These are phyloP conservation scores for Exophiala bonariae DNA, from an alignment of 2,329 filamentous ascomycete genomes.

Conservation along the genomic window DNA sequence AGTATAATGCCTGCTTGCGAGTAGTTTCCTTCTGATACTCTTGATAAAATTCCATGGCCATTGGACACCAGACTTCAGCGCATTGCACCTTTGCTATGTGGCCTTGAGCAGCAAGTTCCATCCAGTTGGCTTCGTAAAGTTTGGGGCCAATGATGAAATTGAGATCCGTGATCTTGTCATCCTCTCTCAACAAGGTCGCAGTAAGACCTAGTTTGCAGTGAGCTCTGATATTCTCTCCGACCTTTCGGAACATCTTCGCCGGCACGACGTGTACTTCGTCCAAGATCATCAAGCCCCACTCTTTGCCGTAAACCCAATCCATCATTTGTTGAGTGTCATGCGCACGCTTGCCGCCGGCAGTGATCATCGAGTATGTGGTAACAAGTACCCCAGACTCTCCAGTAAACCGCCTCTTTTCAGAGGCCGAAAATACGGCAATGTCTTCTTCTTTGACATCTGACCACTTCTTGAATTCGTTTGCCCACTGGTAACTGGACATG, in stretches of 20 bases:
- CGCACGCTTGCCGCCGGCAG: slow-evolving; percentile 76
- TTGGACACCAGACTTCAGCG: slow-evolving; percentile 98
- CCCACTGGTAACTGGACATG: slow-evolving; percentile 98
- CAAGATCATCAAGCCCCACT: slow-evolving; percentile 96
- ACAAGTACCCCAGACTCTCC: slow-evolving; percentile 94
- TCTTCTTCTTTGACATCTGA: slow-evolving; percentile 96
- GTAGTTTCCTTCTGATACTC: slow-evolving; percentile 78
- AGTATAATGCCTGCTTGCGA: slow-evolving; percentile 69
- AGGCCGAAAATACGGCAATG: slow-evolving; percentile 91
- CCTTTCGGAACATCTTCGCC: slow-evolving; percentile 91
- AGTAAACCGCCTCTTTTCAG: slow-evolving; percentile 82
- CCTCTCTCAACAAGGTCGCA: slow-evolving; percentile 89
- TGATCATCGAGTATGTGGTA: slow-evolving; percentile 97
- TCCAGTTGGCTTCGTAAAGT: slow-evolving; percentile 98
- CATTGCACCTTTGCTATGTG: slow-evolving; percentile 97
- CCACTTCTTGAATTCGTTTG: slow-evolving; percentile 96
- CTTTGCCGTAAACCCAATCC: slow-evolving; percentile 82
- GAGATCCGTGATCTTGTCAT: slow-evolving; percentile 96
- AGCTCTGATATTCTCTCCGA: slow-evolving; percentile 88
- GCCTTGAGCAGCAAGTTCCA: slow-evolving; percentile 94
- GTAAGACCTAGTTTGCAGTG: slow-evolving; percentile 95
- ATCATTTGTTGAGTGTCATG: slow-evolving; percentile 97
- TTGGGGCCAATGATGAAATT: slow-evolving; percentile 98
- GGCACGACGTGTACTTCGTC: slow-evolving; percentile 98
- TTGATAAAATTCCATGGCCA: slow-evolving; percentile 97